Evolutionary conservation across 2,329 filamentous ascomycete genomes (phyloP).

Genomic region (Penicillium sp.): DNA sequence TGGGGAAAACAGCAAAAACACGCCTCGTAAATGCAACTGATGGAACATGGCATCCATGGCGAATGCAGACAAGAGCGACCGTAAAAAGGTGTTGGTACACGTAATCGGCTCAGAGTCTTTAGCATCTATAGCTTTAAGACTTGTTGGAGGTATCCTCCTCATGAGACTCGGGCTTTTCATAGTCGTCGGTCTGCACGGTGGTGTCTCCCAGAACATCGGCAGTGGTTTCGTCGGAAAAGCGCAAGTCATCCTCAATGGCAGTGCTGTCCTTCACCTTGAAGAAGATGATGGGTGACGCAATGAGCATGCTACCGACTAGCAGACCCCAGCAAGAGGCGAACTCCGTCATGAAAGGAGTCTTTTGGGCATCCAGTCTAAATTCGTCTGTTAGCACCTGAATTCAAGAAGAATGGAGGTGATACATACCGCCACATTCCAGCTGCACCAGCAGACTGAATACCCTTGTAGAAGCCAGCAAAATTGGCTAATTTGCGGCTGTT

Average conservation of each 20-base stretch:
- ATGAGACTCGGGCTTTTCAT: conserved; percentile 19
- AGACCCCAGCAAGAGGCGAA: conserved; percentile 78
- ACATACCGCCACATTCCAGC: conserved; percentile 56
- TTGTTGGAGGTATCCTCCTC: conserved; percentile 11
- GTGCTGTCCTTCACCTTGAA: conserved; percentile 79
- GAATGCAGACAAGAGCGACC: not conserved
- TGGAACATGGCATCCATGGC: not conserved
- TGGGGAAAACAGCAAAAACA: not conserved
- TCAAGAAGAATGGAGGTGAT: not conserved
- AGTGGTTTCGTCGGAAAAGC: conserved; percentile 79
- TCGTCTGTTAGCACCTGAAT: conserved; percentile 8
- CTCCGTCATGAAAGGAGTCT: conserved; percentile 67
- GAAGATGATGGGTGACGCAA: conserved; percentile 78
- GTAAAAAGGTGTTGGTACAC: not conserved
- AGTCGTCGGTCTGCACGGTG: conserved; percentile 16
- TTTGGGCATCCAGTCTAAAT: conserved; percentile 63
- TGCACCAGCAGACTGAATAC: conserved; percentile 82
- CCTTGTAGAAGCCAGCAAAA: conserved; percentile 87
- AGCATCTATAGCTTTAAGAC: conserved; percentile 1
- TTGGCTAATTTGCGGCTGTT: conserved; percentile 90
- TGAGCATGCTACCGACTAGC: conserved; percentile 69
- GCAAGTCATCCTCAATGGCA: conserved; percentile 76
- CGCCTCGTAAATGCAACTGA: conserved; percentile 2
- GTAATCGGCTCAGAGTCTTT: not conserved
- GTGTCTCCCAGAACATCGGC: conserved; percentile 60